Evolutionary conservation across 805 yeast genomes (phyloP).

Genomic region (Candida verbasci): DNA sequence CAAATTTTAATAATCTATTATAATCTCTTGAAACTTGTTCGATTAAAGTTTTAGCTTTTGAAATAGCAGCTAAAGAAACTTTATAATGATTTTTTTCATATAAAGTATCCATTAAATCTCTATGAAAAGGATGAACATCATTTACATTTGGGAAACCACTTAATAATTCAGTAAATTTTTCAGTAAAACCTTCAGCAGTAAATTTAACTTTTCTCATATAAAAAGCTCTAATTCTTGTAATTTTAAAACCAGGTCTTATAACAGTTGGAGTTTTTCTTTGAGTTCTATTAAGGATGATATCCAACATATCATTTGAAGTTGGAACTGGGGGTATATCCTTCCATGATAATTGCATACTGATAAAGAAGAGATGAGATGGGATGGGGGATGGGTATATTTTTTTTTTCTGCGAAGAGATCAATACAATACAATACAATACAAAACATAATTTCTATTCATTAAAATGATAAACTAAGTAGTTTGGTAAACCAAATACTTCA

Average conservation of each 20-base stretch:
- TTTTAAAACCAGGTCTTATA: conserved; percentile 92
- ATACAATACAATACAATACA: not conserved
- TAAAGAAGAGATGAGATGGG: conserved; percentile 5
- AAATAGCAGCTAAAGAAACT: conserved; percentile 90
- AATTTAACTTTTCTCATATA: conserved; percentile 97
- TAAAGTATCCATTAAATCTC: conserved; percentile 95
- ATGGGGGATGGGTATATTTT: conserved; percentile 3
- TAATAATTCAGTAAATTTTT: conserved; percentile 82
- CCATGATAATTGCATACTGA: conserved; percentile 90
- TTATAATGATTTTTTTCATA: conserved; percentile 98
- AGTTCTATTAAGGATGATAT: conserved; percentile 92
- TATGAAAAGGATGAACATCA: conserved; percentile 97
- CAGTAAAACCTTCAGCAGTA: conserved; percentile 94
- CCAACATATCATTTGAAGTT: conserved; percentile 86
- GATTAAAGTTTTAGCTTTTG: conserved; percentile 87
- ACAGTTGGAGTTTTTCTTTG: conserved; percentile 99
- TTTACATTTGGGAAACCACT: conserved; percentile 93
- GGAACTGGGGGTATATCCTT: conserved; percentile 97
- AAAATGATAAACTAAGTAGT: conserved; percentile 87
- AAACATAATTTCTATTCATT: conserved; percentile 50
- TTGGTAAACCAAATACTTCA: conserved; percentile 88
- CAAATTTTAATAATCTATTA: conserved; percentile 88
- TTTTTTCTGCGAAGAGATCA: conserved; percentile 1
- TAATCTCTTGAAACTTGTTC: conserved; percentile 97
- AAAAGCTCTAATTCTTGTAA: conserved; percentile 93